Conservation (phyloP, 2,329 filamentous ascomycete genomes). For the Remersonia thermophila region DNA sequence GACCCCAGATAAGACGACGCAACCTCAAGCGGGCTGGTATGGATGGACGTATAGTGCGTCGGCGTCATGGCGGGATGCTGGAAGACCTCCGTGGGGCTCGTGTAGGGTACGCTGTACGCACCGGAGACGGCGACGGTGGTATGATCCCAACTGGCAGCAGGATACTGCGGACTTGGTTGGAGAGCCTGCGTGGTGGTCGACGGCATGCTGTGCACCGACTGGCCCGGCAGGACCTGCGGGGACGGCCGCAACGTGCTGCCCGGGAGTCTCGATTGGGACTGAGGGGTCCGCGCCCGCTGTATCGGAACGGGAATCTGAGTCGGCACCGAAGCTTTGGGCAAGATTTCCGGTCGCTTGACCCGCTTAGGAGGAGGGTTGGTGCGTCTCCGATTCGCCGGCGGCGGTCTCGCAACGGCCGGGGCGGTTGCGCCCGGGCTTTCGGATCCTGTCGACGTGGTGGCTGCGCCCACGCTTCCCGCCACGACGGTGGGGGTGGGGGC, state of each 20-base stretch:
- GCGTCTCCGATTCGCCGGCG: conserved; percentile 5
- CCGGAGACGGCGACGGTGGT: conserved; percentile 8
- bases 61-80: conserved; percentile 8
- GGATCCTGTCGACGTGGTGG: conserved; percentile 1
- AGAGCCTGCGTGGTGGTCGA: conserved; percentile 6
- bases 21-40: conserved; percentile 6
- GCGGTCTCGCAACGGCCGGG: neutral
- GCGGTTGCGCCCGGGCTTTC: conserved; percentile 10
- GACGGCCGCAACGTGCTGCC: conserved; percentile 4
- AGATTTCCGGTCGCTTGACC: conserved; percentile 11
- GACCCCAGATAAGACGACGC: conserved; percentile 7
- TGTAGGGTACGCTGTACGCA: conserved; percentile 12
- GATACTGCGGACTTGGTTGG: conserved; percentile 7
- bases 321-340: conserved; percentile 9
- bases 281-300: conserved; percentile 12
- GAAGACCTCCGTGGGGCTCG: conserved; percentile 10
- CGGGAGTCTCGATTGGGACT: conserved; percentile 5
- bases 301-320: conserved; percentile 15
- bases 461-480: conserved; percentile 2
- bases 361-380: conserved; percentile 12
- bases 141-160: conserved; percentile 9
- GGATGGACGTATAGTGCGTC: conserved; percentile 9
- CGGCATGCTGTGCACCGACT: conserved; percentile 6
- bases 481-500: conserved; percentile 14
- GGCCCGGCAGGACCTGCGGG: conserved; percentile 10